Evolutionary conservation across 2,329 filamentous ascomycete species (phyloP), one percentile per base, ranked within the genome.

Genomic region (Fusarium sp.): DNA sequence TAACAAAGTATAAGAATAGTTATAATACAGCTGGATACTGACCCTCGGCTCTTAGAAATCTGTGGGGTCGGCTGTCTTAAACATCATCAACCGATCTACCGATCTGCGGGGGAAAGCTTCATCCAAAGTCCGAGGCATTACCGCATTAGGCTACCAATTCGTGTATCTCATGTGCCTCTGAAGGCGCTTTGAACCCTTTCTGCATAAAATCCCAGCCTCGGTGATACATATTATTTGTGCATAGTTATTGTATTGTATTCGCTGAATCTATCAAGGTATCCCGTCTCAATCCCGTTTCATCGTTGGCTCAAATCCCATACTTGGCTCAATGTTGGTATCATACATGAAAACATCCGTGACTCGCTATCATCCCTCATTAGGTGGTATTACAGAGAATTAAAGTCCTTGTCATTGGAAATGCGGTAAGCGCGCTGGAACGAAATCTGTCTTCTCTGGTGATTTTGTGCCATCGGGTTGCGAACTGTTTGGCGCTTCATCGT

Each of bases 401-500:
- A 66, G 36, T 70, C 59, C 24, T 47, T 32, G n/a, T 80, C 69
- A 89, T 72, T 82, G 82, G 81, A 91, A 89, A 61, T 85, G 84
- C 42, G 90, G 90, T 67, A 92, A 79, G 66, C 89, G 84, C 41
- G 90, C 90, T 8, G 89, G 89, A 28, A 91, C 83, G 73, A 91
- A 91, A 5, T 81, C 81, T 26, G 64, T 26, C 24, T 75, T 70
- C 51, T 73, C 65, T 13, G 56, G 62, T 22, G 60, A 48, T 38
- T 75, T 69, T 42, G 63, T 52, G 28, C 58, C 72, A 10, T 45
- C 47, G 47, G 56, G 11, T 32, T 58, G 56, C 7, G 50, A 55
- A 32, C 68, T 66, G n/a, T 79, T 77, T 65, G 81, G 78, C n/a
- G 36, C 8, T 12, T 66, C 44, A 8, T 32, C 51, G 50, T 42